Percentiles rank a stretch among this genome's conserved stretches.
Conservation (phyloP, 176 grass and related monocot species). For the Olyra latifolia region DNA sequence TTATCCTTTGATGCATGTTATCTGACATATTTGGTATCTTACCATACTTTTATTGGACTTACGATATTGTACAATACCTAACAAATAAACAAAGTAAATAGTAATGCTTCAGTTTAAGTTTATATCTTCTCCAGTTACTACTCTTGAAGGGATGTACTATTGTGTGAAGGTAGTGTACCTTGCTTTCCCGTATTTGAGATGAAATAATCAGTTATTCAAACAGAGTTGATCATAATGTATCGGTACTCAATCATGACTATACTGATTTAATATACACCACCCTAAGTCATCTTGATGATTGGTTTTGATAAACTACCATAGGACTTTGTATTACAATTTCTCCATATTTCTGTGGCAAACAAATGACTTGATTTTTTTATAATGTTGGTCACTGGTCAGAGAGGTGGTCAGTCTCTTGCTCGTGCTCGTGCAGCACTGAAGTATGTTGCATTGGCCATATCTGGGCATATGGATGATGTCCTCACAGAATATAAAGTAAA, state of each 20-base stretch:
- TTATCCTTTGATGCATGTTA: conserved; percentile 21
- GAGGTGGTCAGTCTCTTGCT: conserved; percentile 54
- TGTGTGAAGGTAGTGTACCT: background rate
- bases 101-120: conserved; percentile 20
- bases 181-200: conserved; percentile 17
- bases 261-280: background rate
- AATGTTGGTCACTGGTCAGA: conserved; percentile 56
- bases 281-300: background rate
- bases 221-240: conserved; percentile 12
- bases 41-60: conserved; percentile 1
- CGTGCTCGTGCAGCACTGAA: conserved; percentile 81
- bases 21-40: conserved; percentile 23
- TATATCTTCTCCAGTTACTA: conserved; percentile 4
- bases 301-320: conserved; percentile 18
- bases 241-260: conserved; percentile 19
- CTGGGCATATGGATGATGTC: conserved; percentile 87
- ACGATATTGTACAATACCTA: conserved; percentile 16
- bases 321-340: background rate
- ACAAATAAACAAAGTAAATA: conserved; percentile 24
- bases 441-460: conserved; percentile 84
- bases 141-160: conserved; percentile 22
- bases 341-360: conserved; percentile 21
- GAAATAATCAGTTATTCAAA: conserved; percentile 11
- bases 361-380: conserved; percentile 21
- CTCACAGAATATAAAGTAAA: conserved; percentile 82